Base-by-base conservation (phyloP, 179 eudicot species). In the Camellia oleifera region DNA sequence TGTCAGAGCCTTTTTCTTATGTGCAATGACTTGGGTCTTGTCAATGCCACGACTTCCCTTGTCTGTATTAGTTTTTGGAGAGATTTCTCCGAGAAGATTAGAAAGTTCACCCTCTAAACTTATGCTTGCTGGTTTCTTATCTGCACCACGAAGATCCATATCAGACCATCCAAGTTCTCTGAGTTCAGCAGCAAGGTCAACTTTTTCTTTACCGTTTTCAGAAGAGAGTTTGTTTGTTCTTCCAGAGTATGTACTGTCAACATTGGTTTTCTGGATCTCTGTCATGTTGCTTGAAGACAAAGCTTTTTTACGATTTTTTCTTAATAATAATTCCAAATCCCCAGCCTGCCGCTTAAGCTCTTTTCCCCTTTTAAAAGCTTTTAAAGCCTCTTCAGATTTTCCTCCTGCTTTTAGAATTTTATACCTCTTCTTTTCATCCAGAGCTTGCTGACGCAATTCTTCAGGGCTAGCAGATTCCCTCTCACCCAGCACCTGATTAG, bases 271-370 rank as follows among this genome's bases (percentile, higher is more conserved):
- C 69, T 54, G 86, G 71, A 80, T 50, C 69, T 89, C 95, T 45
- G 81, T 78, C 4, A 76, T 60, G 82, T 80, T 88, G 66, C 77
- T 87, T 53, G 91, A 85, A 78, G 91, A 83, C 83, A 81, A 89
- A 76, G 92, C 91, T 85, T 81, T 91, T 81, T 79, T 92, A 69
- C 95, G 90, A 76, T 79, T 85, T 86, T 94, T 95, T 81, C 97
- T 91, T 70, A 90, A 78, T 64, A 85, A 86, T 44, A 95, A 70
- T 74, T 95, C 99, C 81, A 92, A 74, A 44, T 97, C 90, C 7
- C 83, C 93, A 79, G 98, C 98, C 83, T 92, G 98, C 76, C 98
- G 87, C 88, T 92, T 98, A 77, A 96, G 94, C 80, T 96, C 99
- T 85, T 90, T 94, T 54, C 93, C 90, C 85, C 88, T 91, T 85